phyloP scores from a whole-genome alignment of 371 early-diverging fungal species.

The Mortierella sp. region DNA sequence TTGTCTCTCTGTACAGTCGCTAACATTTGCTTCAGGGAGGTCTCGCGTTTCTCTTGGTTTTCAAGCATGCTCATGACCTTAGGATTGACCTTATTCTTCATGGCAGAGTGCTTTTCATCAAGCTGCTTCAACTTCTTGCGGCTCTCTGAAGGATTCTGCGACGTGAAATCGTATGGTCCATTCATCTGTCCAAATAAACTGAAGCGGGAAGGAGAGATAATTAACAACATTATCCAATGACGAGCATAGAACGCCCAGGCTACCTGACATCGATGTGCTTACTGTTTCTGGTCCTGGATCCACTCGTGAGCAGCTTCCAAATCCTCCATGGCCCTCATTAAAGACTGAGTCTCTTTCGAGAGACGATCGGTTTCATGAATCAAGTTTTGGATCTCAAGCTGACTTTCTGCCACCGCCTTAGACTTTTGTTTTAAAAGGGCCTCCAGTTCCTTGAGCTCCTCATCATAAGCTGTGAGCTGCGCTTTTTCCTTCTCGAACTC shows the following conservation, averaged over 20 bases:
- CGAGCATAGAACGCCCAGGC: background rate
- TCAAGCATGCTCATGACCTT: constrained; percentile 97
- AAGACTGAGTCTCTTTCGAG: constrained; percentile 69
- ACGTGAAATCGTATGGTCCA: constrained; percentile 84
- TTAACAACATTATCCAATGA: background rate
- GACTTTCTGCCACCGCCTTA: constrained; percentile 65
- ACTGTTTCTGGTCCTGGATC: constrained; percentile 90
- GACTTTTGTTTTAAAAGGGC: constrained; percentile 70
- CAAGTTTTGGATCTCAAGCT: constrained; percentile 78
- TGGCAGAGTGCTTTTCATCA: constrained; percentile 74
- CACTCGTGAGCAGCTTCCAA: constrained; percentile 80
- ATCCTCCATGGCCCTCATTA: constrained; percentile 61
- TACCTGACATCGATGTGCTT: constrained; percentile 21
- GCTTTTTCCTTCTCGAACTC: constrained; percentile 60
- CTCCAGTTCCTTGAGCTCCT: constrained; percentile 74
- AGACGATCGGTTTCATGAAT: constrained; percentile 77
- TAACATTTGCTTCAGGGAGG: constrained; percentile 85
- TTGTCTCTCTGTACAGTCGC: constrained; percentile 92
- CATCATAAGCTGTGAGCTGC: constrained; percentile 56
- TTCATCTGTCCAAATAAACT: constrained; percentile 79
- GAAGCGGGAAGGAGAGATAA: background rate
- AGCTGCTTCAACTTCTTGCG: constrained; percentile 78
- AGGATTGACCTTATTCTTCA: constrained; percentile 90
- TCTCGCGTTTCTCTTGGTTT: constrained; percentile 93
- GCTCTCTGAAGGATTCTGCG: constrained; percentile 75